Evolutionary conservation across 2,329 filamentous ascomycete species (phyloP), one percentile per base, ranked within the genome.

Genomic region (Shiraia bambusicola): DNA sequence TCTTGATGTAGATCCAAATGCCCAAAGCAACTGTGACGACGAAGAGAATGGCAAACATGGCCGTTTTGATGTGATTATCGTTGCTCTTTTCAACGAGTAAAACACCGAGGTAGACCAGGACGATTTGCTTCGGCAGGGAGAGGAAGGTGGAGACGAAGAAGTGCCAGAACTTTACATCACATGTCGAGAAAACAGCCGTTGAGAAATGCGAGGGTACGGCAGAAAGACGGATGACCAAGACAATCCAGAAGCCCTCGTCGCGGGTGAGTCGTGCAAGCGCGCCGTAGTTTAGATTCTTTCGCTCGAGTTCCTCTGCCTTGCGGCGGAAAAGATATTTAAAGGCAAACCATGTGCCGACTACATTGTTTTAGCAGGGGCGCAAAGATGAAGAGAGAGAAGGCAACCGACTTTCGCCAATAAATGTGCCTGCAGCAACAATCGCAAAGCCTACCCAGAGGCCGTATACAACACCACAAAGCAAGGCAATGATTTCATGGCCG

Each of bases 101-200:
- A 6, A 67, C 61, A 35, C 64, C 64, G 8, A 67, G 45, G 38
- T 66, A 67, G 10, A 67, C 64, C 25, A 67, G 56, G 43, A 67
- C 64, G 28, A 66, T 60, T 35, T 67, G 64, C 45, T 67, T 67
- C 6, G 63, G 64, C 5, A 67, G 47, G 7, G 61, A 65, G 22
- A 63, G 45, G 28, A 66, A 54, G 4, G 64, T 66, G 1, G 64
- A 61, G 28, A 67, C 53, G 27, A 61, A 52, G 25, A 67, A 67
- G 40, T 59, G 52, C 58, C 61, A 65, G 47, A 67, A 67, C 13
- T 63, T 65, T 34, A 67, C 64, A 44, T 67, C 59, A 50, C 62
- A 67, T 26, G 64, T 67, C 14, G 60, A 63, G 37, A 67, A 67
- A 1, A 66, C 63, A 29, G 63, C 64, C 13, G 63, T 65, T 14